Percentiles rank a stretch among this genome's conserved stretches.
These are phyloP conservation scores for Baudoinia panamericana DNA, from an alignment of 495 filamentous ascomycete species.

Conservation along the genomic window DNA sequence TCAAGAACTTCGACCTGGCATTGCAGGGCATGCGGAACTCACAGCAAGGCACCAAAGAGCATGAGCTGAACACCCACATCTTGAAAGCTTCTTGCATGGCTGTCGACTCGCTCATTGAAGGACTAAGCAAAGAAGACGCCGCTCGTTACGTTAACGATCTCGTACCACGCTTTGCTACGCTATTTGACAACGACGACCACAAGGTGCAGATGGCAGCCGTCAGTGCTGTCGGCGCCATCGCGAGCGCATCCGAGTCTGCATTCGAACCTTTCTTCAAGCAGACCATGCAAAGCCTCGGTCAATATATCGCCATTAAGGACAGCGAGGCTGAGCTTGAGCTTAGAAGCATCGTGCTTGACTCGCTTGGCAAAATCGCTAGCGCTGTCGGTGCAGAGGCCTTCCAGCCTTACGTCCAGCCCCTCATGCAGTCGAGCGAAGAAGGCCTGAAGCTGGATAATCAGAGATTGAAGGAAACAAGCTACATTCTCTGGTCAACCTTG, in stretches of 20 bases:
- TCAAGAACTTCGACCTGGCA: constrained; percentile 77
- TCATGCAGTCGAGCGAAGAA: constrained; percentile 87
- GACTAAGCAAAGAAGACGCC: constrained; percentile 72
- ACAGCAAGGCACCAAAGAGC: constrained; percentile 30
- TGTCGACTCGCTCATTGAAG: constrained; percentile 81
- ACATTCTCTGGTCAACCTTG: constrained; percentile 89
- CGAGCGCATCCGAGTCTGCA: constrained; percentile 61
- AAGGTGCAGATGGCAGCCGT: constrained; percentile 83
- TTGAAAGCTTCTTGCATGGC: constrained; percentile 82
- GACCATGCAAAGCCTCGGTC: constrained; percentile 72
- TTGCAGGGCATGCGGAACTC: constrained; percentile 27
- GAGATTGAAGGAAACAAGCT: constrained; percentile 83
- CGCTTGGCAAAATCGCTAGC: constrained; percentile 79
- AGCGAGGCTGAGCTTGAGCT: constrained; percentile 81
- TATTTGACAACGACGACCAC: constrained; percentile 70
- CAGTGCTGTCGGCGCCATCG: constrained; percentile 80
- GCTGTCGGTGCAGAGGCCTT: constrained; percentile 80
- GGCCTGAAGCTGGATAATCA: constrained; percentile 81
- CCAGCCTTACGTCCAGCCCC: constrained; percentile 72
- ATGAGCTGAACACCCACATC: constrained; percentile 65
- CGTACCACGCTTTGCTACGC: constrained; percentile 65
- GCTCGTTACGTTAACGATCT: constrained; percentile 67
- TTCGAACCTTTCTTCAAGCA: constrained; percentile 84
- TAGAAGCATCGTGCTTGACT: constrained; percentile 74
- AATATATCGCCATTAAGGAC: constrained; percentile 75